Conservation (phyloP, 192 early-diverging fungal species). For the Coemansia sp. region DNA sequence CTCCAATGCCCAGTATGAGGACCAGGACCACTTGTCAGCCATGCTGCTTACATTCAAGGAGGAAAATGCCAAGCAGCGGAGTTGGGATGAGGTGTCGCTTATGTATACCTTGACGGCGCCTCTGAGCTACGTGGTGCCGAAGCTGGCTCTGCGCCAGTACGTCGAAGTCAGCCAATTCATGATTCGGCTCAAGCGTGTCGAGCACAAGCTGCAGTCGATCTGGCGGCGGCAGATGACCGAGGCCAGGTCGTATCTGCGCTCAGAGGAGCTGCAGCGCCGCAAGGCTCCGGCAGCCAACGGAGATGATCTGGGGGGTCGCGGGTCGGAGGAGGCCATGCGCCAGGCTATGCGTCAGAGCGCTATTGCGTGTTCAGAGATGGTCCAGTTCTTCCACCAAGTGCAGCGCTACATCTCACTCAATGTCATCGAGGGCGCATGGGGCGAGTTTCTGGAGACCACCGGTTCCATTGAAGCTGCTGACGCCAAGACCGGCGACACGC, state of each 20-base stretch:
- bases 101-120: slow-evolving; percentile 82
- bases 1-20: slow-evolving; percentile 86
- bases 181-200: slow-evolving; percentile 85
- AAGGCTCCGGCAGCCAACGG: slow-evolving; percentile 3
- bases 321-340: slow-evolving; percentile 21
- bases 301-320: neutral
- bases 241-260: slow-evolving; percentile 46
- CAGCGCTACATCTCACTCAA: slow-evolving; percentile 94
- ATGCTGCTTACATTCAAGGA: slow-evolving; percentile 22
- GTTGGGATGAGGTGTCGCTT: slow-evolving; percentile 94
- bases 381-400: slow-evolving; percentile 90
- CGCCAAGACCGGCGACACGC: slow-evolving; percentile 51
- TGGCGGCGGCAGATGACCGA: slow-evolving; percentile 79
- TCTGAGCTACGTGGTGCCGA: slow-evolving; percentile 79
- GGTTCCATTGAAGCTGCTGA: neutral
- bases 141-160: slow-evolving; percentile 74
- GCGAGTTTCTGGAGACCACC: slow-evolving; percentile 57
- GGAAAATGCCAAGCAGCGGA: slow-evolving; percentile 63
- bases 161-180: slow-evolving; percentile 83
- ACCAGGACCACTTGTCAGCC: slow-evolving; percentile 67
- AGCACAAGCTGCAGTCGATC: slow-evolving; percentile 65
- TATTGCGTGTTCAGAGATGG: slow-evolving; percentile 79
- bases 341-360: slow-evolving; percentile 67
- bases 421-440: slow-evolving; percentile 90
- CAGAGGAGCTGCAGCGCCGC: slow-evolving; percentile 37